Evolutionary conservation across 2,329 filamentous ascomycete species (phyloP), one percentile per base, ranked within the genome.

Genomic region (Daldinia sp.): DNA sequence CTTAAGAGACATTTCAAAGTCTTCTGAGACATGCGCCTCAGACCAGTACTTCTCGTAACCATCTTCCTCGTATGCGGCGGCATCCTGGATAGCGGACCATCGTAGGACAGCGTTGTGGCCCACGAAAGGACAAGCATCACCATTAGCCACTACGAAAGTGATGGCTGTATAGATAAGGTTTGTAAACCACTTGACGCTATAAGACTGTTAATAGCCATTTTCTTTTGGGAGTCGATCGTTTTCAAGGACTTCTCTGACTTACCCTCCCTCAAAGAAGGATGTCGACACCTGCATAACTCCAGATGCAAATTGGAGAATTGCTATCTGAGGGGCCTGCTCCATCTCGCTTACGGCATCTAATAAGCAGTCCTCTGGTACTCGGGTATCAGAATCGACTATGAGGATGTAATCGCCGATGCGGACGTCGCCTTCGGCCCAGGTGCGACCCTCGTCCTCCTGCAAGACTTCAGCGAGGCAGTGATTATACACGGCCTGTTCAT

Each of bases 341-440:
- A 94, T 92, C 73, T 94, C 91, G 50, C 88, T 92, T 47, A 91
- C 90, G 39, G 90, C 90, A 71, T 94, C 91, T 4, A 94, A 82
- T 63, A 94, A 81, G 72, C 91, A 94, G 76, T 94, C 91, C 35
- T 83, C 79, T 1, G 91, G 91, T 2, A 93, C 90, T 76, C 90
- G 90, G 27, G 90, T 93, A 76, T 93, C 90, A 1, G 90, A 93
- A 78, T 93, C 90, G 72, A 93, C 90, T 62, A 94, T 79, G 29
- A 91, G 80, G 62, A 94, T 92, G 76, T 93, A 94, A 77, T 96
- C 92, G 58, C 93, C 93, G 19, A 96, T 82, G 52, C 92, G 91
- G 69, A 96, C 90, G 76, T 95, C 93, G 64, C 92, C 93, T 73
- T 93, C 91, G 15, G 92, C 92, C 90, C 90, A 91, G 25, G 90